Evolutionary conservation across 371 early-diverging fungal genomes (phyloP), one percentile per base, ranked within the genome.

Genomic region (Blakeslea trispora): DNA sequence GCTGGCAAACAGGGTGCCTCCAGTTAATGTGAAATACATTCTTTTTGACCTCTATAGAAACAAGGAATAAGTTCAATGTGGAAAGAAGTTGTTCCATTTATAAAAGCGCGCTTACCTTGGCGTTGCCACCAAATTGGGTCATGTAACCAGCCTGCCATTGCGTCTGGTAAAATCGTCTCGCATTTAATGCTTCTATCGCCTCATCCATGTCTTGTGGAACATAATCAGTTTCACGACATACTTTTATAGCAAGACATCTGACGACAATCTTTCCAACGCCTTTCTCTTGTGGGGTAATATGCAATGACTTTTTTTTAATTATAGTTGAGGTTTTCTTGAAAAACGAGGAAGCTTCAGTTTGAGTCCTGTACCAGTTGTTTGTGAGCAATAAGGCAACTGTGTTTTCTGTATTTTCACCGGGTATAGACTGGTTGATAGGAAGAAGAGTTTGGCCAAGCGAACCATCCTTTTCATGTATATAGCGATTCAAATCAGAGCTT

Each of bases 231-330:
- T 40, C 17, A 0, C 8, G 34, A 7, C 37, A n/a, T 2, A 52
- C n/a, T 2, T 21, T 37, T 3, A 50, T 14, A 47, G 54, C 61
- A 39, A 73, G 61, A 15, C 67, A 55, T 22, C 71, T 50, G 1
- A 67, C 57, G 2, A 63, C 60, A 5, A 77, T 35, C 32, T 74
- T 77, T 3, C 77, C 77, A 7, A 77, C 70, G 5, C 72, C 77
- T 34, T 74, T 73, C 57, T 73, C 72, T 17, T 7, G n/a, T n/a
- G n/a, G 22, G 34, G 45, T 22, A n/a, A 63, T 9, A 13, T 15
- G 31, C 9, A 41, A 10, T 10, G 41, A 22, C 49, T 61, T 22
- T 28, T 44, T 45, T 34, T 44, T 51, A 3, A 50, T 35, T 1
- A 50, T 13, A 22, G 50, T 43, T 35, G 32, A 50, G 9, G 24